Percentiles rank a stretch among this genome's conserved stretches.
These are phyloP conservation scores for Knufia petricola DNA, from an alignment of 2,329 filamentous ascomycete genomes.

Conservation along the genomic window DNA sequence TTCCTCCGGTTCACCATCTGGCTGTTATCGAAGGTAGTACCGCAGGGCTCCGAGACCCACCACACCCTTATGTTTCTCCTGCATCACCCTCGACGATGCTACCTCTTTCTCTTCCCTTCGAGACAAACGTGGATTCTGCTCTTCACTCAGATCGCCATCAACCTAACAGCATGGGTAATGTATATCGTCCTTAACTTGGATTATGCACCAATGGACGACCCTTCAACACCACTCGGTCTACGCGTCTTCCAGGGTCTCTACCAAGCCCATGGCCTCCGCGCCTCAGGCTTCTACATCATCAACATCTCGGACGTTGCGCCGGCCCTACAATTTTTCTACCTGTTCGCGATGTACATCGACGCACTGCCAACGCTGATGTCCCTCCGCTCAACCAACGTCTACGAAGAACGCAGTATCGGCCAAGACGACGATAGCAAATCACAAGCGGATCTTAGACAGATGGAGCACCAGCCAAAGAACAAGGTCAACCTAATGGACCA, in stretches of 20 bases:
- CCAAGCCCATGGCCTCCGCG: constrained; percentile 52
- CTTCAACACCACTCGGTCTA: constrained; percentile 40
- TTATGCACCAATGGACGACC: constrained; percentile 43
- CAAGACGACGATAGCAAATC: neutral
- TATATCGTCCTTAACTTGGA: constrained; percentile 58
- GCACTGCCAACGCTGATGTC: constrained; percentile 52
- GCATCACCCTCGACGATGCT: constrained; percentile 31
- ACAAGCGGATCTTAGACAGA: neutral
- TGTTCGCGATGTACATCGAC: constrained; percentile 59
- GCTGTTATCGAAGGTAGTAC: constrained; percentile 26
- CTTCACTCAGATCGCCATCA: constrained; percentile 51
- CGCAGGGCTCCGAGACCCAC: constrained; percentile 10
- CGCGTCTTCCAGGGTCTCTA: constrained; percentile 57
- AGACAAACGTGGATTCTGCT: constrained; percentile 58
- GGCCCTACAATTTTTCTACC: constrained; percentile 50
- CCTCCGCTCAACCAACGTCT: constrained; percentile 77
- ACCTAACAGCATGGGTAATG: constrained; percentile 54
- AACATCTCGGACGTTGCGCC: constrained; percentile 47
- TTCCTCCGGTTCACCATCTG: constrained; percentile 54
- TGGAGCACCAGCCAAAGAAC: neutral
- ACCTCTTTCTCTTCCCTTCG: constrained; percentile 47
- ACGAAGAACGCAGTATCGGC: constrained; percentile 55
- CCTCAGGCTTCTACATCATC: constrained; percentile 58
- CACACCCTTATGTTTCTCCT: constrained; percentile 33
- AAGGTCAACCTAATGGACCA: constrained; percentile 16